phyloP scores from a whole-genome alignment of 1,284 basidiomycete species.

The Coniophora puteana region DNA sequence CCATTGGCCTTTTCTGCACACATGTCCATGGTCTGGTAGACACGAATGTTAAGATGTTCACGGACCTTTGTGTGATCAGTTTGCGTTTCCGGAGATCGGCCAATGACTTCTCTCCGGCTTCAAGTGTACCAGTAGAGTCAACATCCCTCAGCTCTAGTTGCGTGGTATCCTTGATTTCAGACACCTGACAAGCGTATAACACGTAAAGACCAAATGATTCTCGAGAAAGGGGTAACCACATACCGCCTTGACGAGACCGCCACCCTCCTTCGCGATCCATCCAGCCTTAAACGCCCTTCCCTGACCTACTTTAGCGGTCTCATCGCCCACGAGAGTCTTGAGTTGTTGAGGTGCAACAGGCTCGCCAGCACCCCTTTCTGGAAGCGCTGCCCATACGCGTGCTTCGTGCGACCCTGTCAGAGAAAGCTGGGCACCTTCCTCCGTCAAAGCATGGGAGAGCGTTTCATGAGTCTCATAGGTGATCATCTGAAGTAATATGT shows the following conservation, averaged over 20 bases:
- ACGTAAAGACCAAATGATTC: background rate
- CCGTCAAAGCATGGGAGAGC: conserved; percentile 68
- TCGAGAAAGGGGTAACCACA: conserved; percentile 29
- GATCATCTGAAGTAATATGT: conserved; percentile 67
- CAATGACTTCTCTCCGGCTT: conserved; percentile 74
- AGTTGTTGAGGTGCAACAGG: conserved; percentile 67
- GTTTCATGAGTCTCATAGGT: conserved; percentile 78
- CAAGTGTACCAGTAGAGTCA: conserved; percentile 65
- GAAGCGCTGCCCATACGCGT: conserved; percentile 85
- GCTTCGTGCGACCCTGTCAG: conserved; percentile 90
- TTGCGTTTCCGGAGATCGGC: conserved; percentile 93
- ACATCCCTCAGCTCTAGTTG: conserved; percentile 77
- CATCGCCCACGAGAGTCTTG: conserved; percentile 75
- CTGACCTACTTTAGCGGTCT: conserved; percentile 88
- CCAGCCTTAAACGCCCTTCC: conserved; percentile 95
- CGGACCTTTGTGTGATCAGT: conserved; percentile 73
- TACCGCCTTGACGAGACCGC: conserved; percentile 84
- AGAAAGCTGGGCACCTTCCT: conserved; percentile 80
- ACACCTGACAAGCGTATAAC: conserved; percentile 37
- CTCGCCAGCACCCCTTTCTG: conserved; percentile 61
- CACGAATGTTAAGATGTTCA: conserved; percentile 6
- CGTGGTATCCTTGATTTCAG: conserved; percentile 71
- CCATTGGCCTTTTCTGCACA: conserved; percentile 89
- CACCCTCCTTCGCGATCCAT: conserved; percentile 93
- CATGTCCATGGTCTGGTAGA: background rate